A percentile compares a stretch with the other conserved stretches of the same genome.
phyloP scores from a whole-genome alignment of 1,284 basidiomycete species.

The Ceratobasidium sp. region DNA sequence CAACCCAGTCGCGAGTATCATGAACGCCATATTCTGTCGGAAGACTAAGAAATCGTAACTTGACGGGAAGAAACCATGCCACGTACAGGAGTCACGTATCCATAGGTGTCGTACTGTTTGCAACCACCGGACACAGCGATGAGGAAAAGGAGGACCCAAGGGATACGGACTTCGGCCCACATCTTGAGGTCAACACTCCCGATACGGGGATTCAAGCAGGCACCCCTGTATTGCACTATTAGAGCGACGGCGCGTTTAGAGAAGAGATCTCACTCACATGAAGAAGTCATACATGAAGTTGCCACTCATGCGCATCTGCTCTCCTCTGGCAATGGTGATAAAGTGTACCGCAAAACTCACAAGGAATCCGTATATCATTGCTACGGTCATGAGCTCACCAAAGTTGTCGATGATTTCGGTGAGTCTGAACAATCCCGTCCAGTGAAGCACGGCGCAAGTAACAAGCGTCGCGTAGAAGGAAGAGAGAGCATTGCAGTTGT shows the following conservation, averaged over 20 bases:
- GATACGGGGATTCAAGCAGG: constrained; percentile 90
- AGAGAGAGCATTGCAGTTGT: constrained; percentile 96
- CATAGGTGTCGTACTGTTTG: constrained; percentile 93
- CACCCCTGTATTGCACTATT: constrained; percentile 58
- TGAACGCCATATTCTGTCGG: constrained; percentile 92
- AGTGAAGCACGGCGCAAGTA: constrained; percentile 80
- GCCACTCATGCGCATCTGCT: constrained; percentile 90
- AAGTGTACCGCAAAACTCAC: constrained; percentile 84
- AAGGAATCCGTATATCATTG: constrained; percentile 91
- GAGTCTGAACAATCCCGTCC: constrained; percentile 84
- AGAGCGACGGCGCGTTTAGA: not conserved
- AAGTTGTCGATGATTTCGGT: constrained; percentile 97
- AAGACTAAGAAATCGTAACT: not conserved
- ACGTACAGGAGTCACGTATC: constrained; percentile 88
- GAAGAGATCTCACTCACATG: constrained; percentile 60
- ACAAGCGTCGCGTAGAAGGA: constrained; percentile 88
- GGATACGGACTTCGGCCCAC: constrained; percentile 98
- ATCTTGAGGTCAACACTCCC: constrained; percentile 97
- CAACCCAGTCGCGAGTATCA: constrained; percentile 93
- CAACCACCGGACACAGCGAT: constrained; percentile 90
- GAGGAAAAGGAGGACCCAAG: constrained; percentile 98
- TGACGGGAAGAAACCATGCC: not conserved
- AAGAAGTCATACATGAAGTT: constrained; percentile 94
- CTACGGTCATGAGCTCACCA: constrained; percentile 94
- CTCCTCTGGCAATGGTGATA: constrained; percentile 74